Base-by-base conservation (phyloP, 495 filamentous ascomycete genomes). In the Aspergillus incahuasiensis region DNA sequence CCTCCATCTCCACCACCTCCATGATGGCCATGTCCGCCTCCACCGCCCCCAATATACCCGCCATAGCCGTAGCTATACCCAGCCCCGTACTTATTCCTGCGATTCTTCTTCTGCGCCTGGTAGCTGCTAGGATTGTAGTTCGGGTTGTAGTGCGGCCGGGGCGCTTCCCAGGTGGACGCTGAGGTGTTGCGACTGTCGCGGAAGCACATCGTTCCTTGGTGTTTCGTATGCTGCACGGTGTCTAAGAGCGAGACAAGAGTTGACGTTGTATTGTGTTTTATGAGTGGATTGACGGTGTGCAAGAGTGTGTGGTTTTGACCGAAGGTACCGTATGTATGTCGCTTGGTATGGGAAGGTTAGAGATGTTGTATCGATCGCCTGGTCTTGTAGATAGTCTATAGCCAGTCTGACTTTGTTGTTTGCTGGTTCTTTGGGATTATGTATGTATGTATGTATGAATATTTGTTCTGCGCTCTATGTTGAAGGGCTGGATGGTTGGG, bases 1-100 rank as follows among this genome's bases (percentile, higher is more conserved):
- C 41, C 41, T 44, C 41, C 41, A 3, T n/a, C 41, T 7, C 41
- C 56, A 48, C 49, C 47, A 57, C 48, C 42, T 52, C 48, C 41
- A 56, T 22, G 3, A 22, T n/a, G 12, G 18, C 19, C 40, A 6
- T 8, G 4, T 19, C 12, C 40, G 6, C 19, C 19, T 7, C 41
- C 40, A 19, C 40, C 41, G 19, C 19, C 41, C 1, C 41, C 41
- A 44, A 19, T 20, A 44, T 22, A 21, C 8, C 32, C 32, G 32
- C 32, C 32, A 35, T 35, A 35, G 2, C 8, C 6, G 9, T 35
- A 35, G 12, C 32, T 35, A 15, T 35, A 11, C 4, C 32, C 32
- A 35, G 6, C 2, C 13, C 32, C 32, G 12, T 35, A 12, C 32
- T 15, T 35, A 12, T 11, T 30, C 9, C 28, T 30, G 28, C 28